These are phyloP conservation scores for Hyphopichia pseudoburtonii DNA, from an alignment of 1,139 yeast genomes.

Conservation along the genomic window DNA sequence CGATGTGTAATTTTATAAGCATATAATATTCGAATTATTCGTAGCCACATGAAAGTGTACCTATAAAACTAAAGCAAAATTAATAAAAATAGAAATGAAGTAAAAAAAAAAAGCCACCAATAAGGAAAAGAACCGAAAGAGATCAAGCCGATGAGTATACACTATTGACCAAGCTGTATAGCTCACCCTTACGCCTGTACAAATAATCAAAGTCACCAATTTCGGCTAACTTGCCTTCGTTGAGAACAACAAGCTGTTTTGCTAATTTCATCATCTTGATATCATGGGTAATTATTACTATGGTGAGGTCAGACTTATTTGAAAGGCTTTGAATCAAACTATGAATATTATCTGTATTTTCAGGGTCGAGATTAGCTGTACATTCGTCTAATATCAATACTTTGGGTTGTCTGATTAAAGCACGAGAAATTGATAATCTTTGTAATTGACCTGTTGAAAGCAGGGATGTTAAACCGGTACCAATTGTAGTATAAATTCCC, in stretches of 20 bases:
- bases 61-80: no score
- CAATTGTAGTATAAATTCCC: slow-evolving; percentile 58
- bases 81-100: no score
- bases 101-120: no score
- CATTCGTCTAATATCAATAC: slow-evolving; percentile 75
- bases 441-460: slow-evolving; percentile 85
- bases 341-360: slow-evolving; percentile 43
- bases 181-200: slow-evolving; percentile 14
- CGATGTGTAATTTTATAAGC: no score
- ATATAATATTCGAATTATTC: no score
- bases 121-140: no score
- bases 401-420: slow-evolving; percentile 61
- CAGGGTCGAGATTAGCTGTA: slow-evolving; percentile 73
- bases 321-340: slow-evolving; percentile 38
- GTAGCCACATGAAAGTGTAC: no score
- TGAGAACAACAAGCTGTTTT: slow-evolving; percentile 40
- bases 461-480: slow-evolving; percentile 45
- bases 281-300: slow-evolving; percentile 61
- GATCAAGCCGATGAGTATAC: no score
- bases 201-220: slow-evolving; percentile 18
- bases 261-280: slow-evolving; percentile 53
- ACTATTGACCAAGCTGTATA: slow-evolving; percentile 11
- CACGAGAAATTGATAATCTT: slow-evolving; percentile 73
- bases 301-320: slow-evolving; percentile 29
- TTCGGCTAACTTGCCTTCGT: slow-evolving; percentile 45